A percentile compares a stretch with the other conserved stretches of the same genome.
Conservation (phyloP, 106 monocot species). For the Posidonia australis region DNA sequence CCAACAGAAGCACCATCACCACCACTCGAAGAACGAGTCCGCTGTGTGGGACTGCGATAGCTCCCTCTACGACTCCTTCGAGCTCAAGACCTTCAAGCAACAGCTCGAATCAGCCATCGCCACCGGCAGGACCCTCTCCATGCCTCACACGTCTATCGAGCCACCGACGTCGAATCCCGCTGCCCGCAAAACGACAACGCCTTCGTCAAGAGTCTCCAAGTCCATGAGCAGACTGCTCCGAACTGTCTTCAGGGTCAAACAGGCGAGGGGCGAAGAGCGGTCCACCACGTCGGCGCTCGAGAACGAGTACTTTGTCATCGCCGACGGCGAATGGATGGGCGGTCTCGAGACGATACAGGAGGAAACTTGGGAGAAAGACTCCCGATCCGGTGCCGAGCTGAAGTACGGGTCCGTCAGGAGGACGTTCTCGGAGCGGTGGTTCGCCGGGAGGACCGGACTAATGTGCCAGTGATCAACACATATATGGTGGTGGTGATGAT, state of each 20-base stretch:
- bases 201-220: neutral
- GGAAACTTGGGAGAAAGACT: neutral
- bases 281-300: neutral
- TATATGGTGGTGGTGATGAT: no score
- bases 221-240: neutral
- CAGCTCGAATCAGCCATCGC: slow-evolving; percentile 37
- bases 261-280: neutral
- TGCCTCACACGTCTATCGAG: neutral
- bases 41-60: slow-evolving; percentile 67
- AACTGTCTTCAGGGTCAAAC: neutral
- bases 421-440: neutral
- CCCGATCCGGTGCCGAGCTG: neutral
- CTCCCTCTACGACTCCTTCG: slow-evolving; percentile 74
- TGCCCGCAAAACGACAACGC: no score
- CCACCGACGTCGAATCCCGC: neutral
- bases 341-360: neutral
- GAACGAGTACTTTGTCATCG: neutral
- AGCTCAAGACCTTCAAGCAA: slow-evolving; percentile 48
- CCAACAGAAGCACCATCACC: no score
- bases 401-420: neutral
- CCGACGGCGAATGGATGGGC: neutral
- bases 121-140: neutral
- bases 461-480: slow-evolving; percentile 4
- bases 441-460: neutral
- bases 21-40: neutral